Conservation (phyloP, 2,329 filamentous ascomycete species). For the Phyllosticta ampelicida region DNA sequence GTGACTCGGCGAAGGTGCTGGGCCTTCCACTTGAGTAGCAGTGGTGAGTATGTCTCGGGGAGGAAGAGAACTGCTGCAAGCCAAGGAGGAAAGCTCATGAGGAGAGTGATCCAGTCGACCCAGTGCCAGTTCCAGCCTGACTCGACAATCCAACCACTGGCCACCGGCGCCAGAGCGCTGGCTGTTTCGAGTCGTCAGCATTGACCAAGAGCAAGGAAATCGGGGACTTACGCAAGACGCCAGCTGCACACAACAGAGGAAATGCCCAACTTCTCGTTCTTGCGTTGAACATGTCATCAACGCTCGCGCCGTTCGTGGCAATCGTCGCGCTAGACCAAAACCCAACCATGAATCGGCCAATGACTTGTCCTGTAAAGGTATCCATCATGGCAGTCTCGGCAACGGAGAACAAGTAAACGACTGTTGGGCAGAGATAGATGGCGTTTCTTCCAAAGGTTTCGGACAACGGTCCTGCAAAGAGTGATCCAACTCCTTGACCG, state of each 20-base stretch:
- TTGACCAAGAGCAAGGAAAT: too few species aligned
- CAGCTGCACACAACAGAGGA: slow-evolving; percentile 15
- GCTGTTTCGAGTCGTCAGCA: slow-evolving; percentile 5
- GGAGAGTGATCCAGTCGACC: slow-evolving; percentile 28
- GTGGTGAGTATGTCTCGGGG: slow-evolving; percentile 40
- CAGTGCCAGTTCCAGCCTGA: slow-evolving; percentile 22
- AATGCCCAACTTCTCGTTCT: slow-evolving; percentile 15
- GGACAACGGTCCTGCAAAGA: slow-evolving; percentile 7
- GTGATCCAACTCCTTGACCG: slow-evolving; percentile 3
- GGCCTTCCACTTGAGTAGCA: slow-evolving; percentile 23
- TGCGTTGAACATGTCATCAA: slow-evolving; percentile 19
- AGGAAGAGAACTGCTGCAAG: slow-evolving; percentile 24
- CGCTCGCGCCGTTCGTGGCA: slow-evolving; percentile 16
- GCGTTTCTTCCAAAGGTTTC: slow-evolving; percentile 4
- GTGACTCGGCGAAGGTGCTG: slow-evolving; percentile 18
- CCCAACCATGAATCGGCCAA: slow-evolving; percentile 18
- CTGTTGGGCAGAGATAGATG: slow-evolving; percentile 1
- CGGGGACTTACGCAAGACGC: slow-evolving; percentile 7
- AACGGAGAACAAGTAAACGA: neutral
- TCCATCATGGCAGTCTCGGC: neutral
- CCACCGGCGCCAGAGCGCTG: slow-evolving; percentile 14
- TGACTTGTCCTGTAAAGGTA: slow-evolving; percentile 14
- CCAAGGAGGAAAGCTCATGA: slow-evolving; percentile 3
- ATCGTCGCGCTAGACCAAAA: slow-evolving; percentile 16
- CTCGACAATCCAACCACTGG: slow-evolving; percentile 13